phyloP scores from a whole-genome alignment of 2,329 filamentous ascomycete genomes.

The Fusarium begoniae region DNA sequence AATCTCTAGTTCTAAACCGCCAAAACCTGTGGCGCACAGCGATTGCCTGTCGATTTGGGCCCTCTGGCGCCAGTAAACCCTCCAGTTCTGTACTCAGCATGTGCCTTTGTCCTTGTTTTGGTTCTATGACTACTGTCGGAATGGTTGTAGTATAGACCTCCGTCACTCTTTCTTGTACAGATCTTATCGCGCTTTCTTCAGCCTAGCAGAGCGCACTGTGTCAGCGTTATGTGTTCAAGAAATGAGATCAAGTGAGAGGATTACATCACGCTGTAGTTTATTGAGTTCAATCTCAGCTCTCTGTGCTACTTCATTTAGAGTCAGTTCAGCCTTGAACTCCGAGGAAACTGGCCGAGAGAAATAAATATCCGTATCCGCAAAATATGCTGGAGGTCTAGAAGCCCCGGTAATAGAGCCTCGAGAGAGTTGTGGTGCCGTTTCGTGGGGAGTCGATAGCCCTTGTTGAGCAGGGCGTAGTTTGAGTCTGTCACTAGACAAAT shows the following conservation, averaged over 20 bases:
- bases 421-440: background rate
- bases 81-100: background rate
- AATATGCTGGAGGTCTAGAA: background rate
- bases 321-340: background rate
- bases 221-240: too few species aligned
- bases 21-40: background rate
- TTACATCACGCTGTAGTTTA: background rate
- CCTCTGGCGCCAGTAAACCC: background rate
- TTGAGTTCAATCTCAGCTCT: background rate
- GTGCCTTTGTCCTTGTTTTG: background rate
- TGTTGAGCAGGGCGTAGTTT: background rate
- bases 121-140: background rate
- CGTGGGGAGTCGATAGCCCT: background rate
- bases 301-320: background rate
- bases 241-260: too few species aligned
- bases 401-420: background rate
- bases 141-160: background rate
- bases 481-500: background rate
- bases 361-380: accelerated
- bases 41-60: background rate
- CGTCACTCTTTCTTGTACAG: background rate
- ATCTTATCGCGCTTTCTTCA: background rate
- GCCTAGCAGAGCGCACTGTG: accelerated
- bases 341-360: background rate
- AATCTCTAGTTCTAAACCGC: background rate